phyloP scores from a whole-genome alignment of 805 yeast species.

The Candida koratica region DNA sequence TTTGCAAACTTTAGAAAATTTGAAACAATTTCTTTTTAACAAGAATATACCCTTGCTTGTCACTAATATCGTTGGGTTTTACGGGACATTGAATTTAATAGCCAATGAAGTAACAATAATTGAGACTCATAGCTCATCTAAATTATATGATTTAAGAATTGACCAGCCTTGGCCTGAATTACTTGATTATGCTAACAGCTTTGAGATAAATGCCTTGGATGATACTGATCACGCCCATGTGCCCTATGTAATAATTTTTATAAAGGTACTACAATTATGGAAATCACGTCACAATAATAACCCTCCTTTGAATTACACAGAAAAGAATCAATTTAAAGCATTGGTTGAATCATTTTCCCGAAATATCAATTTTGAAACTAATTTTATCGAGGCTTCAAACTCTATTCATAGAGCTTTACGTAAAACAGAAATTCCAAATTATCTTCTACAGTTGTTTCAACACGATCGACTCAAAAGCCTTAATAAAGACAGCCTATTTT shows the following conservation, averaged over 20 bases:
- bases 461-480: slow-evolving; percentile 18
- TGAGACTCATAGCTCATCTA: slow-evolving; percentile 67
- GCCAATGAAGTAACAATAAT: slow-evolving; percentile 60
- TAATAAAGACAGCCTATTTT: slow-evolving; percentile 27
- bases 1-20: slow-evolving; percentile 15
- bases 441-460: slow-evolving; percentile 21
- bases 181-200: slow-evolving; percentile 43
- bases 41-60: slow-evolving; percentile 52
- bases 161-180: slow-evolving; percentile 73
- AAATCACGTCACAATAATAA: slow-evolving; percentile 21
- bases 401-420: slow-evolving; percentile 37
- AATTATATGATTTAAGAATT: slow-evolving; percentile 61
- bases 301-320: slow-evolving; percentile 37
- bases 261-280: slow-evolving; percentile 51
- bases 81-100: slow-evolving; percentile 53
- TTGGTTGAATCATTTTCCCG: slow-evolving; percentile 36
- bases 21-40: slow-evolving; percentile 40
- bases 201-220: slow-evolving; percentile 45
- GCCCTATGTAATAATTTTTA: slow-evolving; percentile 63
- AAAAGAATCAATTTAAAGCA: slow-evolving; percentile 38
- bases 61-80: slow-evolving; percentile 57
- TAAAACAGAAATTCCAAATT: slow-evolving; percentile 31
- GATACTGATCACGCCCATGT: slow-evolving; percentile 54
- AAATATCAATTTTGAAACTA: slow-evolving; percentile 50
- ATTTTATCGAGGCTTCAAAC: slow-evolving; percentile 36